Conservation (phyloP, 192 early-diverging fungal genomes). For the Gigaspora rosea region DNA sequence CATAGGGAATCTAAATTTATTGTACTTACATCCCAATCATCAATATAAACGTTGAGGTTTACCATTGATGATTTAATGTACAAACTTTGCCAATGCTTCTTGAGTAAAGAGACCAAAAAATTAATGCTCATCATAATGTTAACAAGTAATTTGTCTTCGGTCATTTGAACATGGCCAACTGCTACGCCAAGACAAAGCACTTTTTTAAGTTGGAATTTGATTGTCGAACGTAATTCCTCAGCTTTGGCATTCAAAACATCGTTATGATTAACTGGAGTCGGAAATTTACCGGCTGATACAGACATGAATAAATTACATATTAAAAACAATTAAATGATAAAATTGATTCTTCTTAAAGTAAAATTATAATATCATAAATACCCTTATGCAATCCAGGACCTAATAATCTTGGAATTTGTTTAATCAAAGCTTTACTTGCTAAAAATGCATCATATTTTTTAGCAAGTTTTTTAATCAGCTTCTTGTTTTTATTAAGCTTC, state of each 20-base stretch:
- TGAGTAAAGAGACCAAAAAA: conserved; percentile 96
- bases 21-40: conserved; percentile 21
- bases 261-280: conserved; percentile 88
- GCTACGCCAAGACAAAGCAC: conserved; percentile 97
- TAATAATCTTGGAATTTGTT: conserved; percentile 68
- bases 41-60: conserved; percentile 89
- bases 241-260: conserved; percentile 87
- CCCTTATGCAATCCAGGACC: conserved; percentile 43
- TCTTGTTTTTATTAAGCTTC: conserved; percentile 99
- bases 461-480: conserved; percentile 99
- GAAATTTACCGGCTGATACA: conserved; percentile 87
- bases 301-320: background rate
- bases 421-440: conserved; percentile 92
- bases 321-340: background rate
- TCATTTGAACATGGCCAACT: conserved; percentile 93
- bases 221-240: conserved; percentile 92
- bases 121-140: conserved; percentile 99
- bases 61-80: conserved; percentile 98
- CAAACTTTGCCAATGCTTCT: conserved; percentile 99
- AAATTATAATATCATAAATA: too few species aligned
- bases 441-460: conserved; percentile 99
- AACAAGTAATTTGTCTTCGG: conserved; percentile 90
- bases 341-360: background rate
- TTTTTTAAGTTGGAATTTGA: conserved; percentile 99
- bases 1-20: too few species aligned